These are phyloP conservation scores for Apodospora peruviana DNA, from an alignment of 495 filamentous ascomycete species.

Conservation along the genomic window DNA sequence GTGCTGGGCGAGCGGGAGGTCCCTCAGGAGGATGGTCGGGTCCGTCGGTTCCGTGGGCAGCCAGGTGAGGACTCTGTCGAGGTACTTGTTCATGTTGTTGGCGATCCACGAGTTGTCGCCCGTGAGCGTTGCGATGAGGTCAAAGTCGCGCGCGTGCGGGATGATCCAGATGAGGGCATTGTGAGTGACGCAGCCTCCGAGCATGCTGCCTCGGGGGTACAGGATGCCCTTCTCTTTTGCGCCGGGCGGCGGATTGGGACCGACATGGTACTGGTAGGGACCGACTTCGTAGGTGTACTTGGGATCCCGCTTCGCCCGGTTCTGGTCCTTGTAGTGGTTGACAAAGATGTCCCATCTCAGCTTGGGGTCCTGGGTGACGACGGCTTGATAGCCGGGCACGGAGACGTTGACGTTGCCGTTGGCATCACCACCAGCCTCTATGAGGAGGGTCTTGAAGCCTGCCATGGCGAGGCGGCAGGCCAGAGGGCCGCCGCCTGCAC, in stretches of 20 bases:
- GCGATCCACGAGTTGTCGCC: conserved; percentile 40
- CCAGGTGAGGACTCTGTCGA: conserved; percentile 44
- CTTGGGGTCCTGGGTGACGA: conserved; percentile 14
- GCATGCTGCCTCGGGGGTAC: conserved; percentile 40
- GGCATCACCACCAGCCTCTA: conserved; percentile 58
- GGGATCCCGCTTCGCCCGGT: conserved; percentile 14
- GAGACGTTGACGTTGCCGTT: conserved; percentile 27
- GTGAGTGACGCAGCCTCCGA: conserved; percentile 29
- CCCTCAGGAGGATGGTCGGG: conserved; percentile 27
- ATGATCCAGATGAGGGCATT: neutral
- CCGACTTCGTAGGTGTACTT: conserved; percentile 22
- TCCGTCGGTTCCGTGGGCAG: conserved; percentile 18
- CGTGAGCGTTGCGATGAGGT: conserved; percentile 38
- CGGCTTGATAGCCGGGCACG: conserved; percentile 14
- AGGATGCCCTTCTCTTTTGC: conserved; percentile 35
- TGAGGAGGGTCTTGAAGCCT: conserved; percentile 50
- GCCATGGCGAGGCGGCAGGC: conserved; percentile 54
- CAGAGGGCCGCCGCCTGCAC: conserved; percentile 61
- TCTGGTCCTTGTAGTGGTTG: conserved; percentile 29
- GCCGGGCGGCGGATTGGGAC: conserved; percentile 26
- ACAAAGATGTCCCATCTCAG: conserved; percentile 35
- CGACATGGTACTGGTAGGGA: conserved; percentile 10
- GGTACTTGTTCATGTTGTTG: conserved; percentile 11
- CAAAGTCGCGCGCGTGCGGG: conserved; percentile 40
- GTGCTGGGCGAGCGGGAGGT: conserved; percentile 22